Conservation (phyloP, 805 yeast genomes). For the Hanseniaspora nectarophila region DNA sequence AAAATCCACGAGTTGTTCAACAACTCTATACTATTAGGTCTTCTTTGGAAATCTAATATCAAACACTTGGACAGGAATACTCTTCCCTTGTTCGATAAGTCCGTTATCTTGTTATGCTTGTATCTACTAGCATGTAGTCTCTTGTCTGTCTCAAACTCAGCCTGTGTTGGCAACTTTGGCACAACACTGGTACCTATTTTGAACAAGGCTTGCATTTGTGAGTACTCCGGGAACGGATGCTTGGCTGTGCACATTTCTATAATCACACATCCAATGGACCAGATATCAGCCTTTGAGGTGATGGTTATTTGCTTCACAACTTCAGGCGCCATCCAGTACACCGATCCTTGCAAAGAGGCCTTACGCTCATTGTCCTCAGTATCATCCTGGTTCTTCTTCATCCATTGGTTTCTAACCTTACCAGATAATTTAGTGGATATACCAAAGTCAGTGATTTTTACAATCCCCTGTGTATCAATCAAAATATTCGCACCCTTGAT, state of each 20-base stretch:
- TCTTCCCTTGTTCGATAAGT: conserved; percentile 26
- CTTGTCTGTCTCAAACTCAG: conserved; percentile 48
- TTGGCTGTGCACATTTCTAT: conserved; percentile 93
- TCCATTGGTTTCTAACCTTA: conserved; percentile 29
- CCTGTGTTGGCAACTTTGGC: conserved; percentile 72
- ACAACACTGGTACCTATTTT: conserved; percentile 72
- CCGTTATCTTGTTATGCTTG: conserved; percentile 12
- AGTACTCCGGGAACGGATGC: conserved; percentile 90
- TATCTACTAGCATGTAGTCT: conserved; percentile 23
- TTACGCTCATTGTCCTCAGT: conserved; percentile 34
- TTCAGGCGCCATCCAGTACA: conserved; percentile 99
- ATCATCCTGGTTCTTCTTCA: conserved; percentile 27
- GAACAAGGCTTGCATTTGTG: conserved; percentile 95
- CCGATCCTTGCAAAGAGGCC: conserved; percentile 85
- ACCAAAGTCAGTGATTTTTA: conserved; percentile 80
- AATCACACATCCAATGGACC: conserved; percentile 92
- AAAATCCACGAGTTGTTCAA: conserved; percentile 23
- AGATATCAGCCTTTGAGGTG: conserved; percentile 86
- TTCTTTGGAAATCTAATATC: conserved; percentile 56
- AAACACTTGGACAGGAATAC: conserved; percentile 53
- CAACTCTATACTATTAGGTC: conserved; percentile 65
- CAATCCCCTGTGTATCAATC: conserved; percentile 67
- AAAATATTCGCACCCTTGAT: conserved; percentile 81
- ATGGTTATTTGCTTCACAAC: conserved; percentile 88
- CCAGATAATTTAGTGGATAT: conserved; percentile 61